Conservation (phyloP, 768 basidiomycete species). For the Aureoboletus auriporus region DNA sequence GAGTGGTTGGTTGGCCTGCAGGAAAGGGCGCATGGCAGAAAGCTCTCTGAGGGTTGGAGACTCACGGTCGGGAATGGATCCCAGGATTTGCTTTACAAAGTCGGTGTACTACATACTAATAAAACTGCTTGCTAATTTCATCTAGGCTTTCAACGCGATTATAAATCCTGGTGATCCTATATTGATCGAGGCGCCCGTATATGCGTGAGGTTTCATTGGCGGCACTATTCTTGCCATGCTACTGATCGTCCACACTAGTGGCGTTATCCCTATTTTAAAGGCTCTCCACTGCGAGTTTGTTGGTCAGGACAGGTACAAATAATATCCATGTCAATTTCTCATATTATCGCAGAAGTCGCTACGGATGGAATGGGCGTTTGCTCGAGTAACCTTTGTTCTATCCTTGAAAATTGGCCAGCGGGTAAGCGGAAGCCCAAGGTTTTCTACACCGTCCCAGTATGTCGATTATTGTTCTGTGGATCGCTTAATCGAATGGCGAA, state of each 20-base stretch:
- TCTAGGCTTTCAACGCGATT: constrained; percentile 65
- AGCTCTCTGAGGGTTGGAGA: constrained; percentile 63
- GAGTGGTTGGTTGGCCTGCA: constrained; percentile 76
- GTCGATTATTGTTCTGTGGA: constrained; percentile 17
- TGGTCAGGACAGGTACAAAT: constrained; percentile 36
- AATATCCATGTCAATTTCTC: neutral
- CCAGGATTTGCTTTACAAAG: constrained; percentile 89
- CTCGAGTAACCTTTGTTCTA: constrained; percentile 53
- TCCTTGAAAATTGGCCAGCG: constrained; percentile 71
- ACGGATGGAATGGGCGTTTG: constrained; percentile 73
- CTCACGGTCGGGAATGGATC: constrained; percentile 79
- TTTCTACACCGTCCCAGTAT: constrained; percentile 77
- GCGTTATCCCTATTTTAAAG: constrained; percentile 62
- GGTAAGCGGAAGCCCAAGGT: constrained; percentile 70
- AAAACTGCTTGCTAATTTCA: constrained; percentile 5
- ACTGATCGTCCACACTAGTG: constrained; percentile 36
- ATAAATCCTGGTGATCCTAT: constrained; percentile 78
- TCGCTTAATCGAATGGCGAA: neutral
- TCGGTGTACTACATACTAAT: constrained; percentile 20
- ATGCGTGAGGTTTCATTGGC: constrained; percentile 47
- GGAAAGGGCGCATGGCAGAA: constrained; percentile 61
- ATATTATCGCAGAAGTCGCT: constrained; percentile 56
- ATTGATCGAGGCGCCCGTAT: constrained; percentile 79
- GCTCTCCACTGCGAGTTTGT: constrained; percentile 54
- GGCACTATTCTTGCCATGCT: constrained; percentile 10